These are phyloP conservation scores for Cladosporium sp. DNA, from an alignment of 2,329 filamentous ascomycete species.

Conservation along the genomic window DNA sequence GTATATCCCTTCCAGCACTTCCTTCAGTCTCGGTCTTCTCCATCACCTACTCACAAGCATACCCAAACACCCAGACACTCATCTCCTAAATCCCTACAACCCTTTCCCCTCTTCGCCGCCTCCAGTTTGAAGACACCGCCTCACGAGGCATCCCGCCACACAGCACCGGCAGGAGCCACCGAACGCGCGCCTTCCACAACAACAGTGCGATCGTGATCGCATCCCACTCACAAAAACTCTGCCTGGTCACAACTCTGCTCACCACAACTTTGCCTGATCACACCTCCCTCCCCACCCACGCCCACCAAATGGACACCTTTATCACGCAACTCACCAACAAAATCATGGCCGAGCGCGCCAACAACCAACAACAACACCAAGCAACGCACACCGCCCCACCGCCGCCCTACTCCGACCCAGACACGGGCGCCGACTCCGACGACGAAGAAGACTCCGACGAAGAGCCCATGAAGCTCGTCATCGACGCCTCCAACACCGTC, in stretches of 20 bases:
- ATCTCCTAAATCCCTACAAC: neutral
- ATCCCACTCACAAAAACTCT: neutral
- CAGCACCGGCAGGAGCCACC: neutral
- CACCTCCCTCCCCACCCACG: neutral
- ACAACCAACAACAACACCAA: slow-evolving; percentile 11
- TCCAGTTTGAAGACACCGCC: neutral
- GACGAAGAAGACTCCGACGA: slow-evolving; percentile 16
- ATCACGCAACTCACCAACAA: slow-evolving; percentile 21
- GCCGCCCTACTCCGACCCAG: slow-evolving; percentile 23
- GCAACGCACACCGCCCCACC: slow-evolving; percentile 16
- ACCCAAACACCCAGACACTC: too few relatives aligned
- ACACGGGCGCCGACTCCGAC: slow-evolving; percentile 20
- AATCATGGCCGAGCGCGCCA: slow-evolving; percentile 18
- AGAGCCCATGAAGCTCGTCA: slow-evolving; percentile 39
- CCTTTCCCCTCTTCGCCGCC: neutral
- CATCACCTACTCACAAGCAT: too few relatives aligned
- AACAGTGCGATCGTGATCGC: slow-evolving; percentile 2
- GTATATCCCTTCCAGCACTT: neutral
- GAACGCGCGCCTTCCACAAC: neutral
- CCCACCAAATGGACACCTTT: slow-evolving; percentile 16
- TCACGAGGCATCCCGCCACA: neutral
- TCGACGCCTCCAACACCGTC: slow-evolving; percentile 46
- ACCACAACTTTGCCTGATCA: neutral
- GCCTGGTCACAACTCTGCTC: neutral
- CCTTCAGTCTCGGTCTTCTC: too few relatives aligned